phyloP scores from a whole-genome alignment of 176 grass and related monocot species.

The Oryza glaberrima region DNA sequence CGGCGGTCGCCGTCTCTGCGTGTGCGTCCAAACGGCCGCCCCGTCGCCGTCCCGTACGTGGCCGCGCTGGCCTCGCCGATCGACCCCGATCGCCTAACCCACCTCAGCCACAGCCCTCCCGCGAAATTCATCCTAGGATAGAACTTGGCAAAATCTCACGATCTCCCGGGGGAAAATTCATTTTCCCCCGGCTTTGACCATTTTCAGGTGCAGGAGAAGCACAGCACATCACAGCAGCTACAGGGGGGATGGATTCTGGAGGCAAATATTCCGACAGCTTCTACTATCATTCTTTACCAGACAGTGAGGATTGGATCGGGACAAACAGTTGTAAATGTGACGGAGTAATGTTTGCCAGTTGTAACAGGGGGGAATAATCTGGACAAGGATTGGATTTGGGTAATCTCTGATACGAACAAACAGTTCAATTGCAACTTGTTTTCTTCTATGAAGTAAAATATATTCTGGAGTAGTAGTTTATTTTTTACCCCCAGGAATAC shows the following conservation, averaged over 20 bases:
- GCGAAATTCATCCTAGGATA: slow-evolving; percentile 30
- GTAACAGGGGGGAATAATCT: too few species aligned
- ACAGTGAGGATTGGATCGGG: neutral
- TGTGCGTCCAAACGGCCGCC: slow-evolving; percentile 1
- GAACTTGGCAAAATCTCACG: slow-evolving; percentile 3
- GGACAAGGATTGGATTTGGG: too few species aligned
- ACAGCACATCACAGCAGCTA: neutral
- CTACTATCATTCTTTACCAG: neutral
- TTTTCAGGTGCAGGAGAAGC: neutral
- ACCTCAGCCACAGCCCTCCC: slow-evolving; percentile 18
- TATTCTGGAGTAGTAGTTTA: too few species aligned
- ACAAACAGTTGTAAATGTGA: too few species aligned
- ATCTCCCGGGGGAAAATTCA: neutral
- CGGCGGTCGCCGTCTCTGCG: neutral
- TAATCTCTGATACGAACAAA: too few species aligned
- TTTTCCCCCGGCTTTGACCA: neutral
- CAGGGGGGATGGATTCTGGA: neutral
- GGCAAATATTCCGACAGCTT: neutral
- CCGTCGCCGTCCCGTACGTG: slow-evolving; percentile 24
- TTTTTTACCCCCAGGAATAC: too few species aligned
- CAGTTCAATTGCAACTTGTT: too few species aligned
- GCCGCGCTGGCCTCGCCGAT: neutral
- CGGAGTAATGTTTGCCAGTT: too few species aligned
- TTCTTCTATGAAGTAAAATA: too few species aligned
- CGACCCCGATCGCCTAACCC: slow-evolving; percentile 31